phyloP scores from a whole-genome alignment of 2,329 filamentous ascomycete genomes.

The Diaporthe vexans region DNA sequence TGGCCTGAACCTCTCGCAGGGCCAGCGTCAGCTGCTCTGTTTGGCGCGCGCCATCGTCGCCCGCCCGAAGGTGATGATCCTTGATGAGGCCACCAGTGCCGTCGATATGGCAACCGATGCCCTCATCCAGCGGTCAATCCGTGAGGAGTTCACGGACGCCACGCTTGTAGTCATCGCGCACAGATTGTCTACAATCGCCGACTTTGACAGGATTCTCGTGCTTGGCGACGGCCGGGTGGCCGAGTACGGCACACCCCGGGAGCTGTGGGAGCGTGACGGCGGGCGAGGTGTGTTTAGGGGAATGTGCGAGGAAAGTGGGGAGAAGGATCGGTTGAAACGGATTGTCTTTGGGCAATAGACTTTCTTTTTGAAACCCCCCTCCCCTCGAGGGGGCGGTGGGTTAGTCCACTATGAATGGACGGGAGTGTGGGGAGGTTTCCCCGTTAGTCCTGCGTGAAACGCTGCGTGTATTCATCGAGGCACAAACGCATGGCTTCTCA shows the following conservation, averaged over 20 bases:
- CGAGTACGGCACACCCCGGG: constrained; percentile 75
- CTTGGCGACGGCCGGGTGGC: constrained; percentile 76
- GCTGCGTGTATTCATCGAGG: background rate
- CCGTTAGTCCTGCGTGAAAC: background rate
- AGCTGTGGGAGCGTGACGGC: constrained; percentile 69
- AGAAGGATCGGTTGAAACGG: constrained; percentile 65
- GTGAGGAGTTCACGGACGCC: constrained; percentile 77
- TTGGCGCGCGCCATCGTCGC: constrained; percentile 80
- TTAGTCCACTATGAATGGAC: background rate
- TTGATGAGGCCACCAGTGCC: constrained; percentile 84
- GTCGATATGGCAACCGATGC: constrained; percentile 84
- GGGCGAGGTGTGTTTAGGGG: constrained; percentile 66
- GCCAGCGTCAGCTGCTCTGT: constrained; percentile 82
- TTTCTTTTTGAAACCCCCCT: no score
- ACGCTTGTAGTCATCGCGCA: constrained; percentile 84
- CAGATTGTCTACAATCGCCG: constrained; percentile 80
- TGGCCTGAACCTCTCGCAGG: constrained; percentile 81
- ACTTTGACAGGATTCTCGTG: constrained; percentile 82
- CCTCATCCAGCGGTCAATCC: constrained; percentile 80
- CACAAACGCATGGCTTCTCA: background rate
- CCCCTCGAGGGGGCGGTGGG: no score
- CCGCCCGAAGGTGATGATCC: constrained; percentile 81
- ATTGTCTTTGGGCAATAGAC: constrained; percentile 56
- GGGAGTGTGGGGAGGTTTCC: background rate
- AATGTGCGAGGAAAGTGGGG: constrained; percentile 75